Base-by-base conservation (phyloP, 2,329 filamentous ascomycete genomes). In the Seiridium unicorne region DNA sequence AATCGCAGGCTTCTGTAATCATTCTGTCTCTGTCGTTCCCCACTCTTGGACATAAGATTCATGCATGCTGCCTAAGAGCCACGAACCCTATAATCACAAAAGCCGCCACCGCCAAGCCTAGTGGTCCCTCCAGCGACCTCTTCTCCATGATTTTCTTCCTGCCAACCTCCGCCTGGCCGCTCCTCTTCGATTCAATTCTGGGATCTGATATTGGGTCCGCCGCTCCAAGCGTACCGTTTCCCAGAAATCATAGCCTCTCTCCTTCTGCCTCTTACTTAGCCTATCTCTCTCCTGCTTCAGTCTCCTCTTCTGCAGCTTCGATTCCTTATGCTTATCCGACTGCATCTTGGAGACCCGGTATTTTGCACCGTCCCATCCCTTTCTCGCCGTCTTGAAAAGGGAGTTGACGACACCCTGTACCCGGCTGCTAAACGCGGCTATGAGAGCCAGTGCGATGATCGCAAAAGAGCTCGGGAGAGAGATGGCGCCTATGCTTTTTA, bases 371-470 rank as follows among this genome's bases (percentile, higher is more conserved):
- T 65, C 54, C 9, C 60, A 40, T 2, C 58, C 40, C 3, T 55
- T 55, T 3, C 57, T 61, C n/a, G 49, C 31, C 5, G 62, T 40
- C 8, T 64, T 61, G 63, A 69, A 73, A 31, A 63, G 61, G 10
- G 59, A 48, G 49, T 69, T 70, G 62, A 74, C 70, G 1, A 66
- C 47, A 3, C 62, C 51, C 62, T 78, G 76, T 2, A 77, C 77
- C 5, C 74, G 77, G 26, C 75, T 79, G 66, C 79, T 87, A 72
- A 86, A 88, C 0, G 85, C 85, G 1, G 81, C 74, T 0, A 87
- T 65, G 2, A 88, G 77, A 1, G 84, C 81, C 0, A 76, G 64
- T 1, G 74, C 65, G 46, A 88, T 82, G 7, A 88, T 66, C 1
- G 76, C 47, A n/a, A 71, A 73, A 44, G 79, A 87, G 5, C 74